Conservation (phyloP, 257 asterid genomes). For the Avicennia marina region DNA sequence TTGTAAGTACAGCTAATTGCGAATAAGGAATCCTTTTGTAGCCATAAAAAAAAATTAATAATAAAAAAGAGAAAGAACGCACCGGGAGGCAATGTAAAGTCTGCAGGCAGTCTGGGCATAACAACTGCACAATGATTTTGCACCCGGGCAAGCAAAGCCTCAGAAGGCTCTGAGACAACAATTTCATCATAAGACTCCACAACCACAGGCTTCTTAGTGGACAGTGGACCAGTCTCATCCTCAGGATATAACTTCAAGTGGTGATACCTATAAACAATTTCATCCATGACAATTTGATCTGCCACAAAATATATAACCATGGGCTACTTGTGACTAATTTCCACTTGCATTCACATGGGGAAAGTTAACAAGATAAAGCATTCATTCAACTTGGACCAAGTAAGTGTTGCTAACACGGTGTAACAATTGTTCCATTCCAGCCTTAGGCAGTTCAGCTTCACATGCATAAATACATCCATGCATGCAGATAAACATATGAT, state of each 20-base stretch:
- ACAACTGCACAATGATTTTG: conserved; percentile 74
- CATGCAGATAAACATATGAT: not conserved
- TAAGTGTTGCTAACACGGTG: no score
- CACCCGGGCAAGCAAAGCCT: conserved; percentile 64
- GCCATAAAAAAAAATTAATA: not conserved
- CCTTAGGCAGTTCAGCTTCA: no score
- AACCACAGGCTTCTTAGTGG: conserved; percentile 79
- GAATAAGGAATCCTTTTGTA: no score
- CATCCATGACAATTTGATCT: no score
- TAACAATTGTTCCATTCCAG: no score
- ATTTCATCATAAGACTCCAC: conserved; percentile 85
- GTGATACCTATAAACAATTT: conserved; percentile 53
- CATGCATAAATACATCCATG: not conserved
- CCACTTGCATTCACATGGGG: no score
- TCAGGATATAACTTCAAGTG: conserved; percentile 85
- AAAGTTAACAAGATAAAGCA: no score
- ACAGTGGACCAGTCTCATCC: conserved; percentile 68
- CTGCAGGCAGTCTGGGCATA: conserved; percentile 67
- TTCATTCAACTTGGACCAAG: no score
- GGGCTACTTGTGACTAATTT: no score
- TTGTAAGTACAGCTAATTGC: conserved; percentile 8
- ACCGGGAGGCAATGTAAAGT: conserved; percentile 64
- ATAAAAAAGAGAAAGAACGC: conserved; percentile 18
- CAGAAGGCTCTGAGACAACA: conserved; percentile 80
- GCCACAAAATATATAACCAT: no score